phyloP scores from a whole-genome alignment of 768 basidiomycete species.

The Boletellus ananiceps region DNA sequence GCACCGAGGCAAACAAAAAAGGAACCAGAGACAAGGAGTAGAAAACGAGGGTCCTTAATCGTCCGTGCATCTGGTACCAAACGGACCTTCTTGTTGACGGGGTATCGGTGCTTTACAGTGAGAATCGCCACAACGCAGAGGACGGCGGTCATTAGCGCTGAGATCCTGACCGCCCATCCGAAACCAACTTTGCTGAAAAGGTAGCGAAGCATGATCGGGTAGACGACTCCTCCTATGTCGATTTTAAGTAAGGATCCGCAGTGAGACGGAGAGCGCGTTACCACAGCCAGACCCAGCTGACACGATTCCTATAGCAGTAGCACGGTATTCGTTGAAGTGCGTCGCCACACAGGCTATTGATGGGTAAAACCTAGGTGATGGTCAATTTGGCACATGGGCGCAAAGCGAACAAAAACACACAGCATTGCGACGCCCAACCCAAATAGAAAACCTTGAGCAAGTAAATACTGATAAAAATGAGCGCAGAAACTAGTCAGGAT shows the following conservation, averaged over 20 bases:
- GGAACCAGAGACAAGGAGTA: conserved; percentile 50
- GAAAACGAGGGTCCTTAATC: conserved; percentile 48
- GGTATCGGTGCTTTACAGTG: conserved; percentile 38
- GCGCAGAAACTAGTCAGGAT: conserved; percentile 56
- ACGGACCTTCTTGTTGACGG: conserved; percentile 13
- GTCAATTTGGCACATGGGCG: conserved; percentile 4
- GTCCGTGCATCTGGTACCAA: conserved; percentile 23
- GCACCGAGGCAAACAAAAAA: conserved; percentile 58
- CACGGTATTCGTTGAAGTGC: conserved; percentile 59
- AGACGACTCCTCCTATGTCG: conserved; percentile 59
- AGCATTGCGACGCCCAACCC: conserved; percentile 61
- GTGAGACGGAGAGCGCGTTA: conserved; percentile 20
- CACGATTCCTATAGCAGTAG: conserved; percentile 68
- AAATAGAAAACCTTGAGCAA: conserved; percentile 61
- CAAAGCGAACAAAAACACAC: conserved; percentile 37
- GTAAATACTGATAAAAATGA: conserved; percentile 55
- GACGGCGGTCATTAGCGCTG: conserved; percentile 45
- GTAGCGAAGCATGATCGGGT: conserved; percentile 56
- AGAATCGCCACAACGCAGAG: conserved; percentile 45
- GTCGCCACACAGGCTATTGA: conserved; percentile 62
- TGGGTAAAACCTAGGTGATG: conserved; percentile 58
- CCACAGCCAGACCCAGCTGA: conserved; percentile 67
- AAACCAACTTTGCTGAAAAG: conserved; percentile 56
- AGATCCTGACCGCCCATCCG: conserved; percentile 58
- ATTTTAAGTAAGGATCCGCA: conserved; percentile 20